Evolutionary conservation across 352 stramenopile genomes (phyloP), one percentile per base, ranked within the genome.

Genomic region (Phytophthora megakarya): DNA sequence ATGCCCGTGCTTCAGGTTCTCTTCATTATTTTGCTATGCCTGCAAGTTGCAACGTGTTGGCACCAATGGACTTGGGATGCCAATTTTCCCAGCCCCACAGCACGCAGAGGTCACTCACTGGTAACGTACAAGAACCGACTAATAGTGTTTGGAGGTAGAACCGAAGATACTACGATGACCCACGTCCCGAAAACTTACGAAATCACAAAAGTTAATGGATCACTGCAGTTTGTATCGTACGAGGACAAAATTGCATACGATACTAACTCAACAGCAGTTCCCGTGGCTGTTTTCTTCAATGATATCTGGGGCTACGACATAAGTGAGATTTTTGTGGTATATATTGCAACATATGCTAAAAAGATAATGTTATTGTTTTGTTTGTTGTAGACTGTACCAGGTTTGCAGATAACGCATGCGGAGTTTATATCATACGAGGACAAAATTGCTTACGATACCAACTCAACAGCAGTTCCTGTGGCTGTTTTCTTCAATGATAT

Each of bases 291-390:
- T 30, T 96, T 92, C 28, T 98, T 96, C 79, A 99, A 99, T 61
- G 96, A 99, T 67, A 79, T 98, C 30, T 99, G 96, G 96, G 87
- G 85, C 62, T 99, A 98, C 75, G 86, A 98, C 49, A 89, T 98
- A 18, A 93, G 86, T 91, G 51, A 61, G 51, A 51, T 30, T 49
- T 39, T 25, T 11, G 23, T 43, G 52, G 18, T 43, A 32, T 12
- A 13, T 40, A 35, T 2, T 55, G 16, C 40, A 25, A 46, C 23
- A 21, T 60, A 19, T 44, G 13, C 62, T 21, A 58, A 38, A 12
- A 40, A 40, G 13, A 39, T 26, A 13, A 42, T 25, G 4, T 44
- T 18, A n/a, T n/a, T n/a, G n/a, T 46, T 26, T 48, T 16, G 45
- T 8, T 18, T 50, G 16, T 3, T 61, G 22, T 55, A 94, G 87